Conservation (phyloP, 352 stramenopile genomes). For the Phytophthora palmivora region DNA sequence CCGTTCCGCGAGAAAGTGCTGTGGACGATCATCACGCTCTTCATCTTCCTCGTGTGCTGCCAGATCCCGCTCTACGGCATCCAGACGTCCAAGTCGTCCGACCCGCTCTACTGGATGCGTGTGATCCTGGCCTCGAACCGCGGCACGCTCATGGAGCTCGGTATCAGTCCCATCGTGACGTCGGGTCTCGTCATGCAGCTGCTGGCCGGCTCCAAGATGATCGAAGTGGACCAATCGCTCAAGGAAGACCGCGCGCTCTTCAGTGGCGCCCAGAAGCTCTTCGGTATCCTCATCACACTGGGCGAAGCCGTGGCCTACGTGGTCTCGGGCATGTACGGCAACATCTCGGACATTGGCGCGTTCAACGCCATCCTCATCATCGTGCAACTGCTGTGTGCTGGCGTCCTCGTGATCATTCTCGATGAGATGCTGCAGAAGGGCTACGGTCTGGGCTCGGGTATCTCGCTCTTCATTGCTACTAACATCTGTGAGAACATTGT, state of each 20-base stretch:
- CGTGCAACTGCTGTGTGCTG: conserved; percentile 97
- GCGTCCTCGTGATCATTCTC: conserved; percentile 99
- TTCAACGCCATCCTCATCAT: conserved; percentile 99
- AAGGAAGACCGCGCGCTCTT: conserved; percentile 99
- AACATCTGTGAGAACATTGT: conserved; percentile 99
- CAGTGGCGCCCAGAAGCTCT: conserved; percentile 98
- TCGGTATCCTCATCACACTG: conserved; percentile 99
- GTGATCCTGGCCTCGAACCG: conserved; percentile 99
- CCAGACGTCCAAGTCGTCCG: conserved; percentile 97
- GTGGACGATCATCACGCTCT: conserved; percentile 99
- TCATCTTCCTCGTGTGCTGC: conserved; percentile 99
- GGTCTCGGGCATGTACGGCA: conserved; percentile 99
- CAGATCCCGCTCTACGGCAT: conserved; percentile 99
- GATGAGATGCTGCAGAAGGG: conserved; percentile 99
- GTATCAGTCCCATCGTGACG: conserved; percentile 99
- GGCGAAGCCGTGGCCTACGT: conserved; percentile 99
- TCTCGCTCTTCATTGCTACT: conserved; percentile 99
- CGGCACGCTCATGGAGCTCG: conserved; percentile 98
- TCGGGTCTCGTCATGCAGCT: conserved; percentile 99
- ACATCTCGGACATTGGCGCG: conserved; percentile 97
- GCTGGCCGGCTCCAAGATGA: conserved; percentile 97
- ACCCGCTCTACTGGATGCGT: conserved; percentile 99
- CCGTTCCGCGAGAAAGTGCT: conserved; percentile 99
- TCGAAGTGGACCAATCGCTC: conserved; percentile 98
- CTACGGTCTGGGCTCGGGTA: conserved; percentile 98